These are phyloP conservation scores for Brassica balearica DNA, from an alignment of 441 rosid species.

Conservation along the genomic window DNA sequence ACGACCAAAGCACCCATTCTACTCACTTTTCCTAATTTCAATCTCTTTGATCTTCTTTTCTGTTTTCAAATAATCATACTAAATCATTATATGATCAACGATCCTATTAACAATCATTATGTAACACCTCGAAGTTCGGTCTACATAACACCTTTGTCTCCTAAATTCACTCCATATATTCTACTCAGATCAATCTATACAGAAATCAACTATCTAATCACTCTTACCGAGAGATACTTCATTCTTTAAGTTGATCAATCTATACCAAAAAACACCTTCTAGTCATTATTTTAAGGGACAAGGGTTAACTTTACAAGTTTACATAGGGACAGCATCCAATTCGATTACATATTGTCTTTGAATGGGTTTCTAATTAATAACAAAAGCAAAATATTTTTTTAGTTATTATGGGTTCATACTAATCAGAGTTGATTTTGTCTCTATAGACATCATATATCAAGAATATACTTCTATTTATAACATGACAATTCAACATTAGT, in stretches of 20 bases:
- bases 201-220: slow-evolving; percentile 27
- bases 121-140: slow-evolving; percentile 41
- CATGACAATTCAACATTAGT: too few relatives aligned
- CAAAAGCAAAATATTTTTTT: not conserved
- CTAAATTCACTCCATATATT: slow-evolving; percentile 43
- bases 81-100: slow-evolving; percentile 45
- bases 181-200: slow-evolving; percentile 43
- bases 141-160: slow-evolving; percentile 44
- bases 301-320: not conserved
- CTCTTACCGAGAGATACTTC: not conserved
- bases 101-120: slow-evolving; percentile 42
- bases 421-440: slow-evolving; percentile 18
- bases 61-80: slow-evolving; percentile 17
- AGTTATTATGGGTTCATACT: not conserved
- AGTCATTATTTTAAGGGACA: slow-evolving; percentile 21
- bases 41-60: slow-evolving; percentile 14
- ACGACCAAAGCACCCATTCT: slow-evolving; percentile 51
- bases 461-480: too few relatives aligned
- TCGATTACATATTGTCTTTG: not conserved
- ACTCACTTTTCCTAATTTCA: slow-evolving; percentile 43
- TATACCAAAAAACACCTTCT: not conserved
- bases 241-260: slow-evolving; percentile 11
- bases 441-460: too few relatives aligned
- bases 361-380: not conserved
- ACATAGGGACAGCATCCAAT: too few relatives aligned